Conservation (phyloP, 2,329 filamentous ascomycete genomes). For the Fusarium luffae region DNA sequence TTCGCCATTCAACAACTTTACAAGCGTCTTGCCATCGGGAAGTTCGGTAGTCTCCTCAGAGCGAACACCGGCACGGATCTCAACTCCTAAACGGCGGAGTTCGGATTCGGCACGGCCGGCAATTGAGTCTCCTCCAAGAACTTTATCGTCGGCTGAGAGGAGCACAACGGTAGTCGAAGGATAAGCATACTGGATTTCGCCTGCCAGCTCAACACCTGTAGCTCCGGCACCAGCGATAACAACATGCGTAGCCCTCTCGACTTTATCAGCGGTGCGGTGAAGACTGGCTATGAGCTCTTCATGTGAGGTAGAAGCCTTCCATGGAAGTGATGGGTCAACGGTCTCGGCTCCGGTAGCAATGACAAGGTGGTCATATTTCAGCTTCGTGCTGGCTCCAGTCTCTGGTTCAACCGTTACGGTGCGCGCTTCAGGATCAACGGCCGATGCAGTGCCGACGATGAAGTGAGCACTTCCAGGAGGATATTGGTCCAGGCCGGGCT, state of each 20-base stretch:
- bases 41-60: constrained; percentile 52
- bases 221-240: constrained; percentile 67
- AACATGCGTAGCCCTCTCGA: constrained; percentile 61
- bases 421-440: constrained; percentile 53
- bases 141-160: constrained; percentile 53
- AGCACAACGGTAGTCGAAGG: constrained; percentile 62
- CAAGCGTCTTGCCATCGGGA: constrained; percentile 59
- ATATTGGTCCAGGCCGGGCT: constrained; percentile 62
- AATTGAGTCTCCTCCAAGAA: constrained; percentile 59
- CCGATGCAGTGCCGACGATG: constrained; percentile 61
- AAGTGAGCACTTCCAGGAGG: constrained; percentile 62
- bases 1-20: constrained; percentile 59
- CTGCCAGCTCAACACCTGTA: constrained; percentile 67
- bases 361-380: constrained; percentile 66
- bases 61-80: constrained; percentile 56
- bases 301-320: constrained; percentile 63
- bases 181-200: constrained; percentile 65
- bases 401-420: constrained; percentile 55
- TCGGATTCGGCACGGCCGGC: constrained; percentile 58
- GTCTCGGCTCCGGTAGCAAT: constrained; percentile 65
- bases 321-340: constrained; percentile 56
- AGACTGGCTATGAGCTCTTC: constrained; percentile 57
- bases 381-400: constrained; percentile 18
- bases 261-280: constrained; percentile 53
- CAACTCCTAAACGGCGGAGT: constrained; percentile 65